phyloP scores from a whole-genome alignment of 768 basidiomycete genomes.

The Naganishia randhawae region DNA sequence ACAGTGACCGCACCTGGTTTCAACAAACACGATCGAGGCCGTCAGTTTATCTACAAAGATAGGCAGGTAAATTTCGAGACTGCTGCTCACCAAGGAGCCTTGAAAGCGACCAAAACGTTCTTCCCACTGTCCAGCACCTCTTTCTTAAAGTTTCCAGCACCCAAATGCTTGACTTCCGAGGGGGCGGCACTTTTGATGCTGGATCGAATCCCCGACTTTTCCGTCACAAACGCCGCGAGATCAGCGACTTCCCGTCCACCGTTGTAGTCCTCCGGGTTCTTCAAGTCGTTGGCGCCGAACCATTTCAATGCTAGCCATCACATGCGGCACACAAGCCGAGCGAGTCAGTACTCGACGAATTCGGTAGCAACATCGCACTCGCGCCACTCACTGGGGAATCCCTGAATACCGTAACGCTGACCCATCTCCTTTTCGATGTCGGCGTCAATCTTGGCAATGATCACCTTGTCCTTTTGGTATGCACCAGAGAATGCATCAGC shows the following conservation, averaged over 20 bases:
- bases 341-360: too few species aligned
- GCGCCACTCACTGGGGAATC: conserved; percentile 72
- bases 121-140: conserved; percentile 67
- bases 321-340: too few species aligned
- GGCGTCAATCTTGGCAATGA: conserved; percentile 88
- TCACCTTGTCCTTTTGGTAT: conserved; percentile 62
- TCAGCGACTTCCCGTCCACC: conserved; percentile 76
- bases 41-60: too few species aligned
- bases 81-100: conserved; percentile 53
- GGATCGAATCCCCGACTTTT: conserved; percentile 76
- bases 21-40: background rate
- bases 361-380: too few species aligned
- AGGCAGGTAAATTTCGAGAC: background rate
- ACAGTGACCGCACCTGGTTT: conserved; percentile 78
- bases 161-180: conserved; percentile 64
- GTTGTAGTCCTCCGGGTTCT: conserved; percentile 63
- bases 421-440: conserved; percentile 76
- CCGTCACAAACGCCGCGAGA: conserved; percentile 65
- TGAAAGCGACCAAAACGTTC: conserved; percentile 70
- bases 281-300: conserved; percentile 68
- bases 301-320: conserved; percentile 73
- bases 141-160: conserved; percentile 68
- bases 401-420: conserved; percentile 68
- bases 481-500: conserved; percentile 71
- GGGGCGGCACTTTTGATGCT: conserved; percentile 80